Evolutionary conservation across 2,329 filamentous ascomycete genomes (phyloP), one percentile per base, ranked within the genome.

Genomic region (Trichophyton verrucosum): DNA sequence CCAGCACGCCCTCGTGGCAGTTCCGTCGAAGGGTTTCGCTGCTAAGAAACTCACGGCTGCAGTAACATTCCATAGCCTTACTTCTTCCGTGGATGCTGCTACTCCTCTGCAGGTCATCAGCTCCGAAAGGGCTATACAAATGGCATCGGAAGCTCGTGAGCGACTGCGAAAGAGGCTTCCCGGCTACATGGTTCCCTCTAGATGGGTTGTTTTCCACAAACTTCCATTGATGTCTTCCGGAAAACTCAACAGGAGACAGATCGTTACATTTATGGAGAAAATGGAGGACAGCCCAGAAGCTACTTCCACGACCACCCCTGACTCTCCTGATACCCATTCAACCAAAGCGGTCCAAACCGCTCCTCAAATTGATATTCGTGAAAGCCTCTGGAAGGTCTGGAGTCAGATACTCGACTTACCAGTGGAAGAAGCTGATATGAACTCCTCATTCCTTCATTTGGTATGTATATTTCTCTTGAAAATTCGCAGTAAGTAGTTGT

Each of bases 381-480:
- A 61, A 9, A 44, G 40, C n/a, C 62, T 66, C n/a, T 59, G 47
- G 36, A 60, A 64, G 27, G 59, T 68, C 13, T 70, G 67, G 66
- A 63, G 65, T 24, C 62, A 65, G 11, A 60, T 68, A 4, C 64
- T 70, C 17, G 62, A 63, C 17, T 17, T 69, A 22, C 60, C 64
- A 1, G 17, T 61, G 8, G 63, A 64, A 0, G 58, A 64, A 3
- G 66, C 69, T 53, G 60, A 65, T 22, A 57, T 64, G 11, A 64
- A 69, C 20, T 66, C 69, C 22, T 68, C 66, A 24, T 73, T 73
- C 59, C 71, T 73, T 60, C 63, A 65, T 20, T 61, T 71, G 57
- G 63, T 64, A 60, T 53, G 30, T 42, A 51, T n/a, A 36, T 57
- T 36, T 17, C 38, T 27, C 24, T 8, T 5, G 49, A n/a, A 13